Percentiles rank a stretch among this genome's conserved stretches.
Evolutionary conservation across 768 basidiomycete genomes (phyloP).

Genomic region (Dendrothele bispora): DNA sequence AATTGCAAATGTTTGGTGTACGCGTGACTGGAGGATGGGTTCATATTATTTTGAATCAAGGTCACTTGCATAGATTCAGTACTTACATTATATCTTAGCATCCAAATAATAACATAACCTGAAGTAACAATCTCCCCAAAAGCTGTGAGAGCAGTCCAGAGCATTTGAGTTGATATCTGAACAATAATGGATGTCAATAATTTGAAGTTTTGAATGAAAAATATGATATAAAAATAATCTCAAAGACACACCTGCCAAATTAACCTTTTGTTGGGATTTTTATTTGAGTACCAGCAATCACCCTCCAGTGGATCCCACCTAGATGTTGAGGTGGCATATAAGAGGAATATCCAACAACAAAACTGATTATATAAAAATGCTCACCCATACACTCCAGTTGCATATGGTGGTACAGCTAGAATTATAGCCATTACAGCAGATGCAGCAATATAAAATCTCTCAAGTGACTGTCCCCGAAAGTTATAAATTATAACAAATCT

Average conservation of each 20-base stretch:
- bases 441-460: constrained; percentile 18
- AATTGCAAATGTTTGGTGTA: not conserved
- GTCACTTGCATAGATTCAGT: constrained; percentile 7
- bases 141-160: constrained; percentile 15
- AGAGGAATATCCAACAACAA: not conserved
- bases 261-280: constrained; percentile 14
- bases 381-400: constrained; percentile 20
- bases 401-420: constrained; percentile 20
- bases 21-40: not conserved
- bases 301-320: constrained; percentile 21
- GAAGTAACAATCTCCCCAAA: constrained; percentile 11
- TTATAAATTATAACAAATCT: constrained; percentile 19
- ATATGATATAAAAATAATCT: not conserved
- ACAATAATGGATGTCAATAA: not conserved
- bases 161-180: constrained; percentile 18
- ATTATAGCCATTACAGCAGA: constrained; percentile 10
- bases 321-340: not conserved
- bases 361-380: not conserved
- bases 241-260: constrained; percentile 16
- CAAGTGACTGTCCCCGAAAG: constrained; percentile 16
- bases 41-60: not conserved
- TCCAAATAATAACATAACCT: constrained; percentile 9
- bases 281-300: constrained; percentile 22
- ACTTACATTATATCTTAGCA: constrained; percentile 21
- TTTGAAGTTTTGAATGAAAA: not conserved